Evolutionary conservation across 2,329 filamentous ascomycete species (phyloP).

Genomic region (Cadophora sp.): DNA sequence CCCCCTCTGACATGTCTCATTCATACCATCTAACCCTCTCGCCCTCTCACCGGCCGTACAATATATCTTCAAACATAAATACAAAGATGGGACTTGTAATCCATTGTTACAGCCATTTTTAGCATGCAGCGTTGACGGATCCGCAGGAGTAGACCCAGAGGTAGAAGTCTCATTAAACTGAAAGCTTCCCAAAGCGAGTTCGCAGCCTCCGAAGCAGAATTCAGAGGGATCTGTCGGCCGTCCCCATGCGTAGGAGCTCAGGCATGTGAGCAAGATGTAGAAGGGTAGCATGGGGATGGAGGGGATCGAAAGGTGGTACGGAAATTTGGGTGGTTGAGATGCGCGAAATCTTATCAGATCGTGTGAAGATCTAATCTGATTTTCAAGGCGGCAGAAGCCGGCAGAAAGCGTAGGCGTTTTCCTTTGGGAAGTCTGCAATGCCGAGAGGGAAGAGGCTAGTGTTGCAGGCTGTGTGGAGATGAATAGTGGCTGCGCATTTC

Average conservation of each 20-base stretch:
- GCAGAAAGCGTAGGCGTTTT: background rate
- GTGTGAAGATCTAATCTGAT: conserved; percentile 4
- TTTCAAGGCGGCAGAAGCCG: background rate
- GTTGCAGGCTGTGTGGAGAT: no score
- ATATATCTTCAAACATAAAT: background rate
- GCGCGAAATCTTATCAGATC: conserved; percentile 9
- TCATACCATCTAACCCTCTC: background rate
- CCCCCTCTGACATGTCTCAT: conserved; percentile 1
- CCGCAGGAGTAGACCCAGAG: background rate
- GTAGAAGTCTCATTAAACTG: background rate
- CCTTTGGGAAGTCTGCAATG: no score
- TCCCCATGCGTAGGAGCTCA: background rate
- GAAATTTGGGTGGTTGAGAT: background rate
- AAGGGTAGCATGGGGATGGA: conserved; percentile 4
- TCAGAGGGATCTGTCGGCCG: background rate
- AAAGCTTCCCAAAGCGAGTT: background rate
- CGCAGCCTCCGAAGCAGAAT: conserved; percentile 9
- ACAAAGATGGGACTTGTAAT: conserved; percentile 1
- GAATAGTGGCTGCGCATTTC: no score
- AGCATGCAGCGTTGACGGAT: background rate
- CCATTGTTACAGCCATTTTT: background rate
- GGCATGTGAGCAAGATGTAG: background rate
- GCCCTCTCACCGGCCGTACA: background rate
- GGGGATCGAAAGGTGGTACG: background rate
- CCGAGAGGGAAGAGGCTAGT: no score